phyloP scores from a whole-genome alignment of 108 stramenopile genomes.

The Pseudonitzschia multiseries region DNA sequence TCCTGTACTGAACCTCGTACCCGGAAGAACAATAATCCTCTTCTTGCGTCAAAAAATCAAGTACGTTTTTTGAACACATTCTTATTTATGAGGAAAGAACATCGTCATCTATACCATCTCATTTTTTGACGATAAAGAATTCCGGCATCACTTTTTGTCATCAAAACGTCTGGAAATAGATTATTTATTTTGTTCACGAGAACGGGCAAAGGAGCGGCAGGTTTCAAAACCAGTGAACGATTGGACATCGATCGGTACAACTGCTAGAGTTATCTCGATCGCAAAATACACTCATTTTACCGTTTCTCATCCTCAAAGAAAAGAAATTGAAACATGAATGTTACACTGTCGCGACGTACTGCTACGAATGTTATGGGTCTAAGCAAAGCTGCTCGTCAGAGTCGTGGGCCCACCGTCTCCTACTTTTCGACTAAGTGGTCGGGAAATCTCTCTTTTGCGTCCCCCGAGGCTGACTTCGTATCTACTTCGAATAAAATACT shows the following conservation, averaged over 20 bases:
- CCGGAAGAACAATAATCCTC: no score
- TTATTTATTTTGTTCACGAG: no score
- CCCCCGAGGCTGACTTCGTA: conserved; percentile 29
- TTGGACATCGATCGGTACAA: neutral
- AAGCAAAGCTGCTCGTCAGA: neutral
- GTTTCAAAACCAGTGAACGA: no score
- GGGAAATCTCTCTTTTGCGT: conserved; percentile 17
- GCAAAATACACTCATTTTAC: neutral
- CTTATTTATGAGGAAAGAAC: neutral
- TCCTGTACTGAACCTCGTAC: no score
- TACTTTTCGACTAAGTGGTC: neutral
- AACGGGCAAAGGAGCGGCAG: no score
- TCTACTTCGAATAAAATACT: neutral
- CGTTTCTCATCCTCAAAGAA: neutral
- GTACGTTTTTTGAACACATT: neutral
- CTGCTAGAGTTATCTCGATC: neutral
- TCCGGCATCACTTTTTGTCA: neutral
- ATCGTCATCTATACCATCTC: neutral
- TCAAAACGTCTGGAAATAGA: no score
- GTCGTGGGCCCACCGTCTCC: neutral
- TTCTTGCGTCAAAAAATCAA: neutral
- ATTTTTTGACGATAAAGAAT: neutral
- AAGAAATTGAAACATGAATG: neutral
- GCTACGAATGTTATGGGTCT: neutral
- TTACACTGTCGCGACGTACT: neutral